These are phyloP conservation scores for Penicillium polonicum DNA, from an alignment of 2,329 filamentous ascomycete genomes.

Conservation along the genomic window DNA sequence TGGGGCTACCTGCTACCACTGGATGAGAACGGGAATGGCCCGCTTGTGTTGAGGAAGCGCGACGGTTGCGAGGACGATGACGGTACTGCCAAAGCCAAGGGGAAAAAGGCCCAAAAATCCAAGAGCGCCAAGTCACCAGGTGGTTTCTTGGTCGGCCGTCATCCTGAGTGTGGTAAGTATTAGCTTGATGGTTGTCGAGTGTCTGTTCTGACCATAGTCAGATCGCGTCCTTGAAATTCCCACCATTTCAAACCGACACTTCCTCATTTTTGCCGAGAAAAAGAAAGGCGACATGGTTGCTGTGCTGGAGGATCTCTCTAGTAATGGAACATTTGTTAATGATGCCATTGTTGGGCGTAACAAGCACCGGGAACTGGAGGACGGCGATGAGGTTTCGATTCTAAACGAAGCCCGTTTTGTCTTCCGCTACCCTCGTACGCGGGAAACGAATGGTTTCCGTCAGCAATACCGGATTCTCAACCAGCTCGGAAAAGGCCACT, in stretches of 20 bases:
- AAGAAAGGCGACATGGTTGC: slow-evolving; percentile 61
- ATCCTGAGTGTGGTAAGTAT: slow-evolving; percentile 84
- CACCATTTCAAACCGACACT: slow-evolving; percentile 77
- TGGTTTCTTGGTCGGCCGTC: slow-evolving; percentile 87
- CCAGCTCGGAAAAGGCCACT: slow-evolving; percentile 90
- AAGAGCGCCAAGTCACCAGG: slow-evolving; percentile 64
- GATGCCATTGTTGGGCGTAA: slow-evolving; percentile 88
- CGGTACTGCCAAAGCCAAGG: slow-evolving; percentile 31
- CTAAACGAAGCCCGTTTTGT: slow-evolving; percentile 82
- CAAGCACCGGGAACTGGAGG: slow-evolving; percentile 80
- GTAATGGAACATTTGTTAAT: slow-evolving; percentile 95
- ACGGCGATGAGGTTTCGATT: slow-evolving; percentile 87
- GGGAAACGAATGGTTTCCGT: slow-evolving; percentile 72
- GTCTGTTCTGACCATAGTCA: slow-evolving; percentile 30
- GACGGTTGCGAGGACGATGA: slow-evolving; percentile 61
- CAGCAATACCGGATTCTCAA: slow-evolving; percentile 84
- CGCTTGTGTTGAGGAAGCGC: slow-evolving; percentile 73
- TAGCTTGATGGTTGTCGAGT: not conserved
- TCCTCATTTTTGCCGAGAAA: slow-evolving; percentile 57
- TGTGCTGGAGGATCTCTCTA: slow-evolving; percentile 88
- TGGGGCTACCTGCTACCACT: slow-evolving; percentile 94
- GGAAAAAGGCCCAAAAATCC: slow-evolving; percentile 48
- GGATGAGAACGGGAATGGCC: slow-evolving; percentile 66
- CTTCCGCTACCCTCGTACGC: slow-evolving; percentile 80
- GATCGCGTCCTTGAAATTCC: slow-evolving; percentile 73